Conservation (phyloP, 176 grass and related monocot genomes). For the Eleusine coracana region DNA sequence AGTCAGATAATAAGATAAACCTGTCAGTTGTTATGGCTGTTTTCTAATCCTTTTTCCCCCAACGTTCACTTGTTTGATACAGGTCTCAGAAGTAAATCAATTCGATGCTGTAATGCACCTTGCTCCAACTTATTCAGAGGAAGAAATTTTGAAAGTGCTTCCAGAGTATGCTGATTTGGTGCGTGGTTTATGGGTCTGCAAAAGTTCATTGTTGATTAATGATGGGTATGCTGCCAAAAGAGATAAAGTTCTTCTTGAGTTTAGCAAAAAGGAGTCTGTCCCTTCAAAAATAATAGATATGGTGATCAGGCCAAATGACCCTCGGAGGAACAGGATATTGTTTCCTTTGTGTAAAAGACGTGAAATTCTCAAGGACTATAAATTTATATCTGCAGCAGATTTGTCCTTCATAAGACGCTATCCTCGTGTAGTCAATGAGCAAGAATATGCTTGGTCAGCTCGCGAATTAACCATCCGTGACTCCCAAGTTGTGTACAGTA, state of each 20-base stretch:
- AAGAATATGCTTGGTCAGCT: slow-evolving; percentile 61
- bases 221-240: slow-evolving; percentile 47
- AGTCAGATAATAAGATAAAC: not conserved
- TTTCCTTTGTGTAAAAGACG: slow-evolving; percentile 52
- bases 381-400: slow-evolving; percentile 60
- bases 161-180: slow-evolving; percentile 63
- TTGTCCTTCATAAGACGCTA: slow-evolving; percentile 57
- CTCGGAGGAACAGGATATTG: slow-evolving; percentile 29
- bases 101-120: slow-evolving; percentile 75
- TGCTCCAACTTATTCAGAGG: slow-evolving; percentile 53
- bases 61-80: slow-evolving; percentile 7
- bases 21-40: not conserved
- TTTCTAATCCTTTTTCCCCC: not conserved
- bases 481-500: not conserved
- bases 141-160: slow-evolving; percentile 60
- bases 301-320: not conserved
- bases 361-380: slow-evolving; percentile 49
- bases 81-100: slow-evolving; percentile 61
- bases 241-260: slow-evolving; percentile 55
- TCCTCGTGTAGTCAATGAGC: slow-evolving; percentile 56
- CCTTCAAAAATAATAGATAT: slow-evolving; percentile 6
- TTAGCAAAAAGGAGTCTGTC: slow-evolving; percentile 58
- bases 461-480: slow-evolving; percentile 26
- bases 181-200: slow-evolving; percentile 73
- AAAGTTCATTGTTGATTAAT: slow-evolving; percentile 71